These are phyloP conservation scores for Paracamarosporium sp. DNA, from an alignment of 2,329 filamentous ascomycete species.

Conservation along the genomic window DNA sequence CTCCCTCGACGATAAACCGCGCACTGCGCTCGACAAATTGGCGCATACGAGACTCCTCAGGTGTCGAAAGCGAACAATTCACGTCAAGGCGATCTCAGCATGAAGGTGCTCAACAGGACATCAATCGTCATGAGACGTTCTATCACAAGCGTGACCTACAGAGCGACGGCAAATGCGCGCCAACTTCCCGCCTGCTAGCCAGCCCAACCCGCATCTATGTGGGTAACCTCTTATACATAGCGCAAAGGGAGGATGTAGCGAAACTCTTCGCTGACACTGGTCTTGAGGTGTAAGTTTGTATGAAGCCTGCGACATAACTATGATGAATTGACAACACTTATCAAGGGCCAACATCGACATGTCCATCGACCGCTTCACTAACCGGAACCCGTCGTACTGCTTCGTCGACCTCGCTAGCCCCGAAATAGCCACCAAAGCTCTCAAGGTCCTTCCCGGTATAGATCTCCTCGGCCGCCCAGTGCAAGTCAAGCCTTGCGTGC, in stretches of 20 bases:
- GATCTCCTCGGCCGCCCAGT: conserved; percentile 65
- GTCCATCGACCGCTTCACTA: conserved; percentile 71
- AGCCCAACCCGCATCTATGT: not conserved
- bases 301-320: not conserved
- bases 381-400: conserved; percentile 75
- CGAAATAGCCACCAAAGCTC: conserved; percentile 64
- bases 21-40: not conserved
- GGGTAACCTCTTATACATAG: conserved; percentile 7
- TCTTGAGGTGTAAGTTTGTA: not conserved
- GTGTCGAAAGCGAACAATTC: no score
- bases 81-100: no score
- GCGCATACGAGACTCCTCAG: not conserved
- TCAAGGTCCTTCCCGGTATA: conserved; percentile 62
- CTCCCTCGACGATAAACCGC: not conserved
- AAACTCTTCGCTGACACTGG: not conserved
- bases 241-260: conserved; percentile 6
- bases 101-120: not conserved
- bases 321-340: not conserved
- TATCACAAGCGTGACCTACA: not conserved
- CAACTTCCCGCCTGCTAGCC: not conserved
- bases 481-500: conserved; percentile 60
- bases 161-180: no score
- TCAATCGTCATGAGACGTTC: not conserved
- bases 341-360: conserved; percentile 66
- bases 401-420: conserved; percentile 71